Base-by-base conservation (phyloP, 2,329 filamentous ascomycete genomes). In the Fusarium oligoseptatum region DNA sequence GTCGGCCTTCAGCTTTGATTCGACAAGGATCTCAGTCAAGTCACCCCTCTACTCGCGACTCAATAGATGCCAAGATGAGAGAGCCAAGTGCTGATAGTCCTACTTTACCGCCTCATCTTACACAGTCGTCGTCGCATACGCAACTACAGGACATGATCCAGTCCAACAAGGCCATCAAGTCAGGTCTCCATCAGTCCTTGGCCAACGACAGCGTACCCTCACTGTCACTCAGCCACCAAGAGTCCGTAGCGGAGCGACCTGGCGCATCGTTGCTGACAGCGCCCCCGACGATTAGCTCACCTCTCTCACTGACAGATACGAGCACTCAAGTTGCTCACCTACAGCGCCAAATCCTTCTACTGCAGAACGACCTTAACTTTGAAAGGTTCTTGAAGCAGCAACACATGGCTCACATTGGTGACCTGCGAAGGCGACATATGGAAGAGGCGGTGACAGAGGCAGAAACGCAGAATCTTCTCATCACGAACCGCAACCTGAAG, bases 381-480 rank as follows among this genome's bases (percentile, higher is more conserved):
- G 94, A 97, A 81, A 88, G 93, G 29, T 96, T 95, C 81, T 88
- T 96, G 77, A 96, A 95, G 80, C 91, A 95, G 73, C 94, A 97
- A 78, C 94, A 96, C 80, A 90, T 95, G 74, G 90, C 92, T 2
- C 93, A 96, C 68, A 95, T 97, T 79, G 93, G 93, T 1, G 93
- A 94, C 78, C 84, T 97, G 48, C 92, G 94, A 75, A 88, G 93
- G 15, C 91, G 92, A 71, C 92, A 95, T 68, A 90, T 96, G 73
- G 90, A 90, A 73, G 93, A 95, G 80, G 93, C 93, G 9, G 93
- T 93, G 2, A 92, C 91, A 1, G 94, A 96, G 80, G 94, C 94
- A 1, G 94, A 97, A 79, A 95, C 93, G 2, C 93, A 96, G 75
- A 95, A 95, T 63, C 84, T 97, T 4, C 90, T 96, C 73, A 92